Base-by-base conservation (phyloP, 1,284 basidiomycete genomes). In the Fomitopsis betulina region DNA sequence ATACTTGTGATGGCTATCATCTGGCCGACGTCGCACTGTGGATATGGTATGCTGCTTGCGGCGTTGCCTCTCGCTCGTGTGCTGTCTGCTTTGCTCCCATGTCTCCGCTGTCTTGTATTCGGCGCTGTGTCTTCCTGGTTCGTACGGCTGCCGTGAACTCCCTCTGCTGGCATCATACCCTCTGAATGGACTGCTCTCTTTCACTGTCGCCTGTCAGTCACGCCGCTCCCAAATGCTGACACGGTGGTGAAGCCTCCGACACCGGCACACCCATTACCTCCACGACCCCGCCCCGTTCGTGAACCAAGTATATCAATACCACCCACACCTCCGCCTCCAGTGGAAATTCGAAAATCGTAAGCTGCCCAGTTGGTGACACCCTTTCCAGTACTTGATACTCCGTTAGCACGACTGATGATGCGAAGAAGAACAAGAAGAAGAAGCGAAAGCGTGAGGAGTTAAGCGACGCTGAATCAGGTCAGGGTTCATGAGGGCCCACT, bases 381-480 rank as follows among this genome's bases (percentile, higher is more conserved):
- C 50, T 5, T 32, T 21, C 2, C 47, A 63, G 40, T 67, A 39
- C 59, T 47, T 59, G 23, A 55, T 9, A 35, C 19, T 45, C 55
- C 23, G 47, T n/a, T 53, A 78, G 72, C 53, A 60, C 69, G 56
- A 66, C 64, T 38, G 72, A 84, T 15, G 84, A 87, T 50, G 60
- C 74, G 47, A 88, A 86, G 74, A 84, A 86, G 70, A 92, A 37
- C 2, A 37, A 91, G 78, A 91, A 92, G 76, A 93, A 93, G 76
- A 92, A 92, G 69, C 86, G 88, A 70, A 92, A 91, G 77, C 81
- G 89, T 56, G 84, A 91, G 13, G 89, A 88, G 30, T 86, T 87
- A 27, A 90, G 88, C 66, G 92, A 93, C 65, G 72, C 76, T 25
- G 85, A 91, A 65, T 75, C 78, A 74, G 82, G 81, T 85, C 70